These are phyloP conservation scores for Sugiyamaella valdiviana DNA, from an alignment of 805 yeast species.

Conservation along the genomic window DNA sequence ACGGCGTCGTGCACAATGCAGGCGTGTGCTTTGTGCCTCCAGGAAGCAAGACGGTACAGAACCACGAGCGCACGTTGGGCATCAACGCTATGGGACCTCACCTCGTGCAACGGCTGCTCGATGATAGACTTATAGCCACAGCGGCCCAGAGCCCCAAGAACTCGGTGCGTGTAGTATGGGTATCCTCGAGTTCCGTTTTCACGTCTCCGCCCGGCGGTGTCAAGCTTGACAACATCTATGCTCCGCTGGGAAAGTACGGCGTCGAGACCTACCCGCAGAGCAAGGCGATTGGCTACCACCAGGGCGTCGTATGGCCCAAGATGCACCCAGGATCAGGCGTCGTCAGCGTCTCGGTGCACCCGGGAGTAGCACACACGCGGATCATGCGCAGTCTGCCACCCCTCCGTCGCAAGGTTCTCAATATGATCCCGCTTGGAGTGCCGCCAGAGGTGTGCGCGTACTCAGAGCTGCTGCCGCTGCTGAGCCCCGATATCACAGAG, in stretches of 20 bases:
- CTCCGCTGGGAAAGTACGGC: conserved; percentile 28
- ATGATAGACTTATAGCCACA: conserved; percentile 34
- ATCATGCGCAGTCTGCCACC: conserved; percentile 26
- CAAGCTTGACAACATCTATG: conserved; percentile 32
- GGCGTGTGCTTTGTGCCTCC: conserved; percentile 39
- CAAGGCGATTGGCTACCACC: conserved; percentile 39
- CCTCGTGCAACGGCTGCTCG: conserved; percentile 36
- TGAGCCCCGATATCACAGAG: conserved; percentile 32
- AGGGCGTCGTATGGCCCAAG: conserved; percentile 33
- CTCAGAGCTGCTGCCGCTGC: conserved; percentile 39
- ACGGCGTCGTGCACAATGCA: conserved; percentile 40
- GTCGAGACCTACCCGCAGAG: no score
- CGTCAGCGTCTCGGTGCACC: conserved; percentile 36
- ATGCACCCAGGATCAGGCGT: conserved; percentile 30
- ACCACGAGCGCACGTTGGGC: conserved; percentile 42
- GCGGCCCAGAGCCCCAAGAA: conserved; percentile 24
- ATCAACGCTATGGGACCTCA: conserved; percentile 44
- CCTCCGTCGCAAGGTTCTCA: not conserved
- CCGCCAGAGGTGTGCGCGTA: conserved; percentile 40
- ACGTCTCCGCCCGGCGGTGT: conserved; percentile 30
- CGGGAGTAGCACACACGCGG: conserved; percentile 37
- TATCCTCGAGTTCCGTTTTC: conserved; percentile 37
- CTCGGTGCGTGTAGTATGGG: conserved; percentile 41
- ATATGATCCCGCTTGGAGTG: conserved; percentile 16
- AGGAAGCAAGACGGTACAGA: conserved; percentile 34